Evolutionary conservation across 1,284 basidiomycete genomes (phyloP).

Genomic region (Cutaneotrichosporon cutaneum): DNA sequence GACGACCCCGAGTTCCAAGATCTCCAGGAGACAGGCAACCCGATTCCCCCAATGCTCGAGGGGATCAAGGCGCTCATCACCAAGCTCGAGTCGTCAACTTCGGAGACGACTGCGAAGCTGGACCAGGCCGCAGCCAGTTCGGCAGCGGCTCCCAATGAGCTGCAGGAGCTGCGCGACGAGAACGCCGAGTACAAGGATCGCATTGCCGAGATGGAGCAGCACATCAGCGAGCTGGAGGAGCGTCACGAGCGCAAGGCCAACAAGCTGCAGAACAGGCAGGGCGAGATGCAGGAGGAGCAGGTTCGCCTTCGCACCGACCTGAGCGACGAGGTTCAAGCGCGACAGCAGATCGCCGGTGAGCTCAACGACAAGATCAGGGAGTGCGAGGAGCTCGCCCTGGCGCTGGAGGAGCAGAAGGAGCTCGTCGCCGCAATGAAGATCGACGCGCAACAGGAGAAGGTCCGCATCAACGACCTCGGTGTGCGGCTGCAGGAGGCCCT

Average conservation of each 20-base stretch:
- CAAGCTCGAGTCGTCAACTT: slow-evolving; percentile 72
- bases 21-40: slow-evolving; percentile 41
- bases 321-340: slow-evolving; percentile 41
- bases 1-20: slow-evolving; percentile 36
- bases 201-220: slow-evolving; percentile 44
- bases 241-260: slow-evolving; percentile 62
- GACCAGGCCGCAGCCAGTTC: slow-evolving; percentile 55
- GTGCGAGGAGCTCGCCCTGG: slow-evolving; percentile 36
- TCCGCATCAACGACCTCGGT: slow-evolving; percentile 59
- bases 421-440: slow-evolving; percentile 40
- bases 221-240: slow-evolving; percentile 64
- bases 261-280: slow-evolving; percentile 66
- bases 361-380: slow-evolving; percentile 38
- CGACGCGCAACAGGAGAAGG: slow-evolving; percentile 59
- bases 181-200: slow-evolving; percentile 31
- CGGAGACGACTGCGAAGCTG: slow-evolving; percentile 74
- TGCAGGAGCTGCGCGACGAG: slow-evolving; percentile 17
- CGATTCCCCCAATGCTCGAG: slow-evolving; percentile 63
- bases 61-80: slow-evolving; percentile 66
- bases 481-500: slow-evolving; percentile 61
- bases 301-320: slow-evolving; percentile 43
- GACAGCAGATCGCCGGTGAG: slow-evolving; percentile 41
- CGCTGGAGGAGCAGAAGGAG: slow-evolving; percentile 38
- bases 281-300: slow-evolving; percentile 58
- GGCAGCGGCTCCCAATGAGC: not conserved